Percentiles rank a stretch among this genome's conserved stretches.
Conservation (phyloP, 2,329 filamentous ascomycete genomes). For the Fusarium sp. region DNA sequence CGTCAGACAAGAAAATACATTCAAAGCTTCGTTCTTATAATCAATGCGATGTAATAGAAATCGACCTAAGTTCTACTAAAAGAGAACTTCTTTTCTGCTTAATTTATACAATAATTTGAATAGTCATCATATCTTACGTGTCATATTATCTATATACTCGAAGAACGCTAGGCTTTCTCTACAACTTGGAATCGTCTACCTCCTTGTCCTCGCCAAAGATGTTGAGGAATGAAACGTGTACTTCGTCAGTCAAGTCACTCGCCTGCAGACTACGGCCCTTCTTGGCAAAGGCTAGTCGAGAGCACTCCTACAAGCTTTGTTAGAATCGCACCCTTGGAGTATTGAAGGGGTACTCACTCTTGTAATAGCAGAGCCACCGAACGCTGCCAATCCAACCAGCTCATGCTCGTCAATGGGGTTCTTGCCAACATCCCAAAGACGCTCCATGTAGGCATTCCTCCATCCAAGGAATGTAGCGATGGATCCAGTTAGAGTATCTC, state of each 20-base stretch:
- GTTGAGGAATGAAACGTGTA: constrained; percentile 82
- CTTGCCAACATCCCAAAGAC: constrained; percentile 74
- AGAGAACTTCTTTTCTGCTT: no score
- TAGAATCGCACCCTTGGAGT: constrained; percentile 9
- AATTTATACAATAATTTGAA: no score
- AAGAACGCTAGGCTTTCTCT: not conserved
- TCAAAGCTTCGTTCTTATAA: no score
- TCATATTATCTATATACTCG: not conserved
- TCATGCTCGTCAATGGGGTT: constrained; percentile 62
- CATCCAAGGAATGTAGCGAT: constrained; percentile 91
- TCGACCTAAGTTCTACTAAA: no score
- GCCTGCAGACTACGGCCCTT: constrained; percentile 91
- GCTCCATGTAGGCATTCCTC: constrained; percentile 86
- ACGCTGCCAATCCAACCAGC: constrained; percentile 81
- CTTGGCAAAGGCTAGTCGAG: constrained; percentile 84
- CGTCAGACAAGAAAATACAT: no score
- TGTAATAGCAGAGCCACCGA: constrained; percentile 87
- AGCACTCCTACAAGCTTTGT: constrained; percentile 71
- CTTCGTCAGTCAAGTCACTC: constrained; percentile 90
- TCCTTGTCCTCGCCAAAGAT: constrained; percentile 74
- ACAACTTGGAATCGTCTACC: constrained; percentile 52
- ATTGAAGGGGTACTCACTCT: constrained; percentile 64
- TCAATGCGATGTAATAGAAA: no score
- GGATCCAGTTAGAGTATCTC: constrained; percentile 91
- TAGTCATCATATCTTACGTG: not conserved